A percentile compares a stretch with the other conserved stretches of the same genome.
Evolutionary conservation across 768 basidiomycete genomes (phyloP).

Genomic region (Boletus vermiculosoides): DNA sequence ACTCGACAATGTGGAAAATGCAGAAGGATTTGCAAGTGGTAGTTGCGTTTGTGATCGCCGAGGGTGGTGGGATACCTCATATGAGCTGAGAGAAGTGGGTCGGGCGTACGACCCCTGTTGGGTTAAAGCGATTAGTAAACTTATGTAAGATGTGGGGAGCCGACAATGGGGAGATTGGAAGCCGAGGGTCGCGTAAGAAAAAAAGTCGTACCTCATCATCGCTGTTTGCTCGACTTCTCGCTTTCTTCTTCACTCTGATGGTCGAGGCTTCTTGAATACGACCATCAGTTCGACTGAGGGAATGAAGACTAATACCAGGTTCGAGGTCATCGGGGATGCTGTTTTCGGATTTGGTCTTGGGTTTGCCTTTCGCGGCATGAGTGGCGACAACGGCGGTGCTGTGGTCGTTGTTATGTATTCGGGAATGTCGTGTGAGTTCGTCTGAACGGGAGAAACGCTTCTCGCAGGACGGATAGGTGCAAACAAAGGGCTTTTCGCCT

Average conservation of each 20-base stretch:
- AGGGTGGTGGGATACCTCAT: constrained; percentile 37
- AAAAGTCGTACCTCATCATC: constrained; percentile 72
- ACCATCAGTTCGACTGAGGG: constrained; percentile 19
- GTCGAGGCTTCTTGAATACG: constrained; percentile 25
- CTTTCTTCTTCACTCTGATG: constrained; percentile 68
- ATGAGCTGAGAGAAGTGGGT: constrained; percentile 49
- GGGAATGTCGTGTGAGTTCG: constrained; percentile 93
- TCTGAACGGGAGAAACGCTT: constrained; percentile 98
- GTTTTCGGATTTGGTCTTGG: constrained; percentile 32
- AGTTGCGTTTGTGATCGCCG: constrained; percentile 30
- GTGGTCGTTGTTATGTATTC: constrained; percentile 81
- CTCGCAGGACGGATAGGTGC: constrained; percentile 91
- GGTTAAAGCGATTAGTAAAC: constrained; percentile 16
- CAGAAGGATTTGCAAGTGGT: constrained; percentile 37
- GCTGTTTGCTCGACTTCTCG: constrained; percentile 72
- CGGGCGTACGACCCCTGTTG: constrained; percentile 55
- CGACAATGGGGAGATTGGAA: constrained; percentile 16
- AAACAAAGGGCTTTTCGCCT: constrained; percentile 95
- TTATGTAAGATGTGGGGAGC: constrained; percentile 32
- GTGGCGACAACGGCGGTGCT: constrained; percentile 16
- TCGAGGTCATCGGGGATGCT: constrained; percentile 27
- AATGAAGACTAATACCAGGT: constrained; percentile 26
- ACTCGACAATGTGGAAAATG: constrained; percentile 68
- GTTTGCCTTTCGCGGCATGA: constrained; percentile 26
- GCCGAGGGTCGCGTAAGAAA: not conserved